phyloP scores from a whole-genome alignment of 2,329 filamentous ascomycete species.

The Thelonectria olida region DNA sequence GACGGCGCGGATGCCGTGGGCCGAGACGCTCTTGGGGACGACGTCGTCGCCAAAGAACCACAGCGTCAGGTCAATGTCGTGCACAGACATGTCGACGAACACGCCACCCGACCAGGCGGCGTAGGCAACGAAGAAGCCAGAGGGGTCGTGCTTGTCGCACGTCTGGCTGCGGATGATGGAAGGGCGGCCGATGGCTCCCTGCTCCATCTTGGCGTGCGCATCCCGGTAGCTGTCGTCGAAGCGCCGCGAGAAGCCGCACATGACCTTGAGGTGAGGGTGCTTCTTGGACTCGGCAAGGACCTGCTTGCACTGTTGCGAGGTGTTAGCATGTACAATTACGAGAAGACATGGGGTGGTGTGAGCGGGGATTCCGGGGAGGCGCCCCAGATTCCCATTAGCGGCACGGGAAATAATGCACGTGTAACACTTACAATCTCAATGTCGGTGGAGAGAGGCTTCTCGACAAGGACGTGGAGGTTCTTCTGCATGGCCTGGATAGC shows the following conservation, averaged over 20 bases:
- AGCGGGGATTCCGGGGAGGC: constrained; percentile 54
- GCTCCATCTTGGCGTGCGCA: constrained; percentile 60
- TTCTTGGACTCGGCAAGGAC: constrained; percentile 19
- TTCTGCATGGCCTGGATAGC: constrained; percentile 63
- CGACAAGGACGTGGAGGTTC: constrained; percentile 65
- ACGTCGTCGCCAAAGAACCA: constrained; percentile 44
- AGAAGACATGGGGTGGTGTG: not conserved
- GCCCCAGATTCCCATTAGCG: constrained; percentile 62
- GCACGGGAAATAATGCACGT: not conserved
- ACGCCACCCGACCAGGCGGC: constrained; percentile 71
- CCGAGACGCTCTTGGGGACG: constrained; percentile 39
- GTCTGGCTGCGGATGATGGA: constrained; percentile 71
- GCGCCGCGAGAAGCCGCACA: constrained; percentile 48
- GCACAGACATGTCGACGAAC: constrained; percentile 75
- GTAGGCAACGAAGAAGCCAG: constrained; percentile 73
- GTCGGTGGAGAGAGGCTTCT: constrained; percentile 67
- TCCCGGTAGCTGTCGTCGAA: constrained; percentile 73
- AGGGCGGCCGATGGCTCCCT: constrained; percentile 66
- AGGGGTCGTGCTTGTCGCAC: constrained; percentile 71
- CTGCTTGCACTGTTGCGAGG: constrained; percentile 44
- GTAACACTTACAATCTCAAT: constrained; percentile 61
- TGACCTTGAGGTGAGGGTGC: constrained; percentile 65
- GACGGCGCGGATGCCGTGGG: constrained; percentile 41
- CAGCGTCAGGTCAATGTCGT: constrained; percentile 62
- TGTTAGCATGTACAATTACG: constrained; percentile 52